Evolutionary conservation across 179 eudicot genomes (phyloP).

Genomic region (Beta corolliflora): DNA sequence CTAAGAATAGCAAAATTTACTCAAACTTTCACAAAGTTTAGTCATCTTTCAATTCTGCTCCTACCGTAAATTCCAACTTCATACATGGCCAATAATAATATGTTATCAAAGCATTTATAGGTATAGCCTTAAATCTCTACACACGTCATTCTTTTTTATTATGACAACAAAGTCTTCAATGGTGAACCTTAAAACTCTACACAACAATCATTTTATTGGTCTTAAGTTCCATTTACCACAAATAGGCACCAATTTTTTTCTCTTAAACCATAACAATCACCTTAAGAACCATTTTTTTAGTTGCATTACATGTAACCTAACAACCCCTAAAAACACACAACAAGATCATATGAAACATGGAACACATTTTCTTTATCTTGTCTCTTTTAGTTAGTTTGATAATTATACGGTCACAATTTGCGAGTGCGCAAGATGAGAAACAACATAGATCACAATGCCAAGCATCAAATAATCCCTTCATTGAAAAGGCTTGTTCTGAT

Average conservation of each 20-base stretch:
- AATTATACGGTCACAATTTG: neutral
- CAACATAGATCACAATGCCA: neutral
- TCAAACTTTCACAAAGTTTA: no score
- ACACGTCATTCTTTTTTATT: neutral
- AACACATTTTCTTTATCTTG: neutral
- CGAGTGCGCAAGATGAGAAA: neutral
- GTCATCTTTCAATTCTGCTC: no score
- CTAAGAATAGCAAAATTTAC: no score
- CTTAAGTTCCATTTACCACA: neutral
- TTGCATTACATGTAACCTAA: neutral
- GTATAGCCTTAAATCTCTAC: neutral
- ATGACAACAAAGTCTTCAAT: neutral
- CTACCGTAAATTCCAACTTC: no score
- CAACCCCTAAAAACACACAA: neutral
- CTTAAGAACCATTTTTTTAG: neutral
- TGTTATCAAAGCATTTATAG: neutral
- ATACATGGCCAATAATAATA: no score
- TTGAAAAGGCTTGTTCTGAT: slow-evolving; percentile 2
- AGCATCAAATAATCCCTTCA: neutral
- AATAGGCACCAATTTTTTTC: neutral
- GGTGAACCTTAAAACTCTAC: neutral
- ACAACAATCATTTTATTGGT: neutral
- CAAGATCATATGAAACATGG: neutral
- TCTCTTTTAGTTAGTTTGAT: slow-evolving; percentile 4
- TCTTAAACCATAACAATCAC: neutral